Percentiles rank a stretch among this genome's conserved stretches.
phyloP scores from a whole-genome alignment of 2,329 filamentous ascomycete genomes.

The Aureobasidium sp. region DNA sequence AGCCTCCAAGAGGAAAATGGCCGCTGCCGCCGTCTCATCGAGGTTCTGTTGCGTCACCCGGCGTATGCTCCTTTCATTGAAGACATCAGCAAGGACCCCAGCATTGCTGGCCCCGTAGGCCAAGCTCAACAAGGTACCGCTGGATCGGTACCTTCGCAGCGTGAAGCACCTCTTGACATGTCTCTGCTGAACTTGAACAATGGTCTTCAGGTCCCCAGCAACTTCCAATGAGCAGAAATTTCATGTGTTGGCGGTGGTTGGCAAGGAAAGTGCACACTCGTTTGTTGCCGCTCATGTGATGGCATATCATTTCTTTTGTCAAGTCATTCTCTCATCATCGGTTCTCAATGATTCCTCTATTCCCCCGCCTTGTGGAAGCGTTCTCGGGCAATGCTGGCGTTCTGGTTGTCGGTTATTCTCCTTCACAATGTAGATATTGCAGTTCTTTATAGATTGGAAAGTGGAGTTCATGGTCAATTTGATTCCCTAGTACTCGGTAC shows the following conservation, averaged over 20 bases:
- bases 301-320: conserved; percentile 1
- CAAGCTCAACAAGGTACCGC: conserved; percentile 17
- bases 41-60: conserved; percentile 57
- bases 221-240: conserved; percentile 2
- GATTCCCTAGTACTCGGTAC: background rate
- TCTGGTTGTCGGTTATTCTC: background rate
- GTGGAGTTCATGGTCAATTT: background rate
- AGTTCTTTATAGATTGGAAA: conserved; percentile 6
- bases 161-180: conserved; percentile 67
- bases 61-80: conserved; percentile 42
- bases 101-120: conserved; percentile 23
- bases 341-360: conserved; percentile 13
- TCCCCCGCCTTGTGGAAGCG: conserved; percentile 13
- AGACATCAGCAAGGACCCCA: conserved; percentile 36
- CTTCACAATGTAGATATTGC: conserved; percentile 15
- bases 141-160: conserved; percentile 22
- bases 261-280: background rate
- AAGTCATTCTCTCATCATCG: conserved; percentile 8
- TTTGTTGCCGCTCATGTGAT: background rate
- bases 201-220: conserved; percentile 17
- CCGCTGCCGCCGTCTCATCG: conserved; percentile 58
- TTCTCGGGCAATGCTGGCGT: conserved; percentile 14
- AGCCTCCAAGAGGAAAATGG: conserved; percentile 61
- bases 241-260: background rate
- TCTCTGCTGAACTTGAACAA: conserved; percentile 59